Percentiles rank a stretch among this genome's conserved stretches.
Conservation (phyloP, 192 early-diverging fungal species). For the Backusella sp. region DNA sequence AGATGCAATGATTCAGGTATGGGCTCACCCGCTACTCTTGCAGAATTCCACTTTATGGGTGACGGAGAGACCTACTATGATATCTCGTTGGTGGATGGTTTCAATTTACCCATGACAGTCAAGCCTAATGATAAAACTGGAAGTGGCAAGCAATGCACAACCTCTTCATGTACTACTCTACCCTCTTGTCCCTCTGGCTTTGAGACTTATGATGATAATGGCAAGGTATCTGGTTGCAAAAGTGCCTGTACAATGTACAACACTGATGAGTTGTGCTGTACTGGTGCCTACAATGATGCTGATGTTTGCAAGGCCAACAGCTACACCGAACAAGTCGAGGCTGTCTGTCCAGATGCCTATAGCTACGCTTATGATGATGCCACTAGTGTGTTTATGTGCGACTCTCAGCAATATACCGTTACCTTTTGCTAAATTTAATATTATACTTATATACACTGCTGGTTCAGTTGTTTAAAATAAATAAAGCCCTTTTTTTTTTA, state of each 20-base stretch:
- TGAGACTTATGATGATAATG: slow-evolving; percentile 17
- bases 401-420: slow-evolving; percentile 23
- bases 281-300: slow-evolving; percentile 17
- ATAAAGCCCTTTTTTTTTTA: no score
- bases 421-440: slow-evolving; percentile 23
- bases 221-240: slow-evolving; percentile 25
- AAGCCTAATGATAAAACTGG: background rate
- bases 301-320: slow-evolving; percentile 14
- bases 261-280: slow-evolving; percentile 27
- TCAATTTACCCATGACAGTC: slow-evolving; percentile 28
- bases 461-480: slow-evolving; percentile 2
- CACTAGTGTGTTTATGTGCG: slow-evolving; percentile 29
- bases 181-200: slow-evolving; percentile 29
- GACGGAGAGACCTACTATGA: slow-evolving; percentile 27
- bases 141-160: slow-evolving; percentile 10
- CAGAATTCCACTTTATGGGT: slow-evolving; percentile 27
- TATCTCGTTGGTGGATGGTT: slow-evolving; percentile 34
- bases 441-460: background rate
- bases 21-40: slow-evolving; percentile 28
- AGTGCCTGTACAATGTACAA: slow-evolving; percentile 22
- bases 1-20: slow-evolving; percentile 26
- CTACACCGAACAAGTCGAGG: slow-evolving; percentile 20
- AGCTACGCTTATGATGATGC: slow-evolving; percentile 35
- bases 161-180: slow-evolving; percentile 7
- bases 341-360: slow-evolving; percentile 24